Evolutionary conservation across 345 rosid species (phyloP).

Genomic region (Pseudoturritis turrita): DNA sequence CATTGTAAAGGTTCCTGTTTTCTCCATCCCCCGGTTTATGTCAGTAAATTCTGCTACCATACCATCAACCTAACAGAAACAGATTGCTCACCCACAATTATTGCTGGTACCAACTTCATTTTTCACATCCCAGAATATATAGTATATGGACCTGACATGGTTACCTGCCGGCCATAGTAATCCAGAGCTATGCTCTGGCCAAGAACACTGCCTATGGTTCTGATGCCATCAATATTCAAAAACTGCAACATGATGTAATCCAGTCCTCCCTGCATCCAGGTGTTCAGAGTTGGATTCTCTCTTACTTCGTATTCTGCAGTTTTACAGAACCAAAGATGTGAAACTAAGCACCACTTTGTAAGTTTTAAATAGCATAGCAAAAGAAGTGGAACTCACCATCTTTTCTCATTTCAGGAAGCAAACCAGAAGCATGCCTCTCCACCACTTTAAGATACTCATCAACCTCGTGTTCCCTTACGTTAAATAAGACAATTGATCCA

Average conservation of each 20-base stretch:
- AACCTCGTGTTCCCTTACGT: conserved; percentile 71
- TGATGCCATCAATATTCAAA: conserved; percentile 82
- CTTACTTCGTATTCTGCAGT: conserved; percentile 87
- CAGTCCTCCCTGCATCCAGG: conserved; percentile 92
- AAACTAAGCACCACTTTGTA: background rate
- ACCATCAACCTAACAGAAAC: conserved; percentile 72
- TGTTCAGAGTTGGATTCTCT: conserved; percentile 61
- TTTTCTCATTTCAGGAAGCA: conserved; percentile 93
- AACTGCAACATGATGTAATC: conserved; percentile 88
- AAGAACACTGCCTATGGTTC: conserved; percentile 89
- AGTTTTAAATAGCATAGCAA: background rate
- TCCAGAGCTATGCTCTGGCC: conserved; percentile 98
- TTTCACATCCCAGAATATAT: conserved; percentile 2
- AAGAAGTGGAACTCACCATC: conserved; percentile 58
- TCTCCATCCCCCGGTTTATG: conserved; percentile 93
- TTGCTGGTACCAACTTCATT: background rate
- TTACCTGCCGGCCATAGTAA: conserved; percentile 95
- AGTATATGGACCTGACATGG: conserved; percentile 5
- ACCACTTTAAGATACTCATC: conserved; percentile 84
- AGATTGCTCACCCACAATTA: background rate
- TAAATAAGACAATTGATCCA: conserved; percentile 91
- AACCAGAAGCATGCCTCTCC: conserved; percentile 75
- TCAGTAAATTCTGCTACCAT: conserved; percentile 98
- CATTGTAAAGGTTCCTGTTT: conserved; percentile 94
- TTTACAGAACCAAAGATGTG: conserved; percentile 19